phyloP scores from a whole-genome alignment of 805 yeast genomes.

The Metschnikowia santaceciliae region DNA sequence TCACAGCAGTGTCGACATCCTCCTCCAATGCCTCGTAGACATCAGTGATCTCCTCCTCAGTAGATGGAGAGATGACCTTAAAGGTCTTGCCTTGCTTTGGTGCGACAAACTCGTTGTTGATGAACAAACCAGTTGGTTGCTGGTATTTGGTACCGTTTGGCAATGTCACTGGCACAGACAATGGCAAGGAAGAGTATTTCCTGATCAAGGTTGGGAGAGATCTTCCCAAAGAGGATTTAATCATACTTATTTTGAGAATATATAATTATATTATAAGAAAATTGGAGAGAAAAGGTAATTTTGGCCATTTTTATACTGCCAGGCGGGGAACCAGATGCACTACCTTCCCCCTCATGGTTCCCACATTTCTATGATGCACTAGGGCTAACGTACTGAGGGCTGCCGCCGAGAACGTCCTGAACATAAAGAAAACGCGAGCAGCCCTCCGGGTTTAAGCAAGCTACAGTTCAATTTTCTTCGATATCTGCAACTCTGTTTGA shows the following conservation, averaged over 20 bases:
- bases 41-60: constrained; percentile 64
- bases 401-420: not conserved
- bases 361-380: not conserved
- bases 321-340: not conserved
- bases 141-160: constrained; percentile 72
- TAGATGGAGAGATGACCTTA: constrained; percentile 61
- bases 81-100: constrained; percentile 57
- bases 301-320: not conserved
- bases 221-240: constrained; percentile 6
- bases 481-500: not conserved
- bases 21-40: constrained; percentile 73
- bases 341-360: constrained; percentile 1
- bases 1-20: constrained; percentile 82
- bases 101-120: constrained; percentile 74
- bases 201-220: not conserved
- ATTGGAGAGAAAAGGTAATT: not conserved
- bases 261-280: not conserved
- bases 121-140: constrained; percentile 87
- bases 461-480: not conserved
- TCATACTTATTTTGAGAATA: not conserved
- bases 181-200: constrained; percentile 22
- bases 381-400: not conserved
- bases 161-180: constrained; percentile 45
- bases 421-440: not conserved
- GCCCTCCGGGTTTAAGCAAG: not conserved